These are phyloP conservation scores for Penicillium salamii DNA, from an alignment of 495 filamentous ascomycete species.

Conservation along the genomic window DNA sequence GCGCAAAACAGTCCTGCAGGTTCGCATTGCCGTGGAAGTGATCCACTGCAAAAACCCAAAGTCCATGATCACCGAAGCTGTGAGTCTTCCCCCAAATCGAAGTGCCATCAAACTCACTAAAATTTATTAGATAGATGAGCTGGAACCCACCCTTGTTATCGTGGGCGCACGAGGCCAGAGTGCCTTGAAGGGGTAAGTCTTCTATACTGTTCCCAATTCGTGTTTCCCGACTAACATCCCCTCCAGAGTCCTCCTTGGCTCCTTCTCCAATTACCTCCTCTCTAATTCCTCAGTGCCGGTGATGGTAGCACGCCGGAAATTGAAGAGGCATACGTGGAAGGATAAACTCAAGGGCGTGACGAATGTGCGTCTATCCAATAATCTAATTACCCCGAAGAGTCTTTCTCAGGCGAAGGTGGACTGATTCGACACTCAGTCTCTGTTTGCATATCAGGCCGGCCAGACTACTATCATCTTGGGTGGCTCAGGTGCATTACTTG, in stretches of 20 bases:
- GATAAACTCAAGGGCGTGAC: slow-evolving; percentile 46
- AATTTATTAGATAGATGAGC: slow-evolving; percentile 69
- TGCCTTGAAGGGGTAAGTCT: slow-evolving; percentile 83
- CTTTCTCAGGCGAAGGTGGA: slow-evolving; percentile 66
- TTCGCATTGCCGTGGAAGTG: slow-evolving; percentile 88
- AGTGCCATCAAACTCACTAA: slow-evolving; percentile 14
- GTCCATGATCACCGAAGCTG: slow-evolving; percentile 78
- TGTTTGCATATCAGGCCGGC: slow-evolving; percentile 7
- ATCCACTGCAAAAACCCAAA: slow-evolving; percentile 97
- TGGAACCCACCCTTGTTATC: slow-evolving; percentile 90
- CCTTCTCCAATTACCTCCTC: slow-evolving; percentile 95
- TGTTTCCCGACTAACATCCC: slow-evolving; percentile 6
- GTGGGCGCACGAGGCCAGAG: slow-evolving; percentile 86
- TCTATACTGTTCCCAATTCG: neutral
- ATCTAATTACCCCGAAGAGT: slow-evolving; percentile 62
- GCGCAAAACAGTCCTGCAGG: slow-evolving; percentile 86
- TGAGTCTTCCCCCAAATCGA: slow-evolving; percentile 28
- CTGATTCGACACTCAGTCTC: slow-evolving; percentile 22
- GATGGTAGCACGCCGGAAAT: slow-evolving; percentile 83
- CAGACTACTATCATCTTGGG: slow-evolving; percentile 3
- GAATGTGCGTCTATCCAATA: slow-evolving; percentile 66
- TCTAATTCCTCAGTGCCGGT: slow-evolving; percentile 95
- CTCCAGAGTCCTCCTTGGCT: slow-evolving; percentile 80
- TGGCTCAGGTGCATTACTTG: neutral
- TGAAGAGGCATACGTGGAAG: slow-evolving; percentile 67